These are phyloP conservation scores for Penicillium decumbens DNA, from an alignment of 2,329 filamentous ascomycete species.

Conservation along the genomic window DNA sequence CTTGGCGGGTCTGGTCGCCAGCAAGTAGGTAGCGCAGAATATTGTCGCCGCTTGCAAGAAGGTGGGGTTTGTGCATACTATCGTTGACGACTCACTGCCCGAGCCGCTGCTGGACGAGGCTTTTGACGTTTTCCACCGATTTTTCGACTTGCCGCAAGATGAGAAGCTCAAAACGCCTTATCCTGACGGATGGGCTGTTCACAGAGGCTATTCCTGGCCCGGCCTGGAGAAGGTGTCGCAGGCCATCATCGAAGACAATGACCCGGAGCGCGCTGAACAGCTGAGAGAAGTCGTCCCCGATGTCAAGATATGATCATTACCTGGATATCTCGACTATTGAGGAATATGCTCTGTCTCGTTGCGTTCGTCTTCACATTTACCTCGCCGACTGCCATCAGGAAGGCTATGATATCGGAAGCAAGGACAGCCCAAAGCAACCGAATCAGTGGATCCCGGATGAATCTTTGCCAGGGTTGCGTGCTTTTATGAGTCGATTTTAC, in stretches of 20 bases:
- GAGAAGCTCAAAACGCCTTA: too few relatives aligned
- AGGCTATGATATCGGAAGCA: conserved; percentile 51
- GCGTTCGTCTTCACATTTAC: background rate
- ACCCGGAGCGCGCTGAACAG: conserved; percentile 41
- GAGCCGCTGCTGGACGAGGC: conserved; percentile 36
- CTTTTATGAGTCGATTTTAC: conserved; percentile 50
- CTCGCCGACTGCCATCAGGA: conserved; percentile 36
- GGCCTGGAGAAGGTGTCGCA: conserved; percentile 54
- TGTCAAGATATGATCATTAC: conserved; percentile 44
- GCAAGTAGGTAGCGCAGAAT: conserved; percentile 36
- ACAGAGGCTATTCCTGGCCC: too few relatives aligned
- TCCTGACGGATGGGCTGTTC: too few relatives aligned
- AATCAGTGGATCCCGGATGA: conserved; percentile 50
- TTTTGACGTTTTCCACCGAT: too few relatives aligned
- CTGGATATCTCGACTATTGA: background rate
- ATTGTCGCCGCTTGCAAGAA: conserved; percentile 42
- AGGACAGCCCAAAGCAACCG: conserved; percentile 43
- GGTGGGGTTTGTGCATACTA: conserved; percentile 46
- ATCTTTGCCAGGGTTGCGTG: conserved; percentile 45
- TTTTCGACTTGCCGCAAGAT: too few relatives aligned
- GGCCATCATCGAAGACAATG: conserved; percentile 39
- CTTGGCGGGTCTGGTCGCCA: conserved; percentile 27
- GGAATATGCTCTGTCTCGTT: background rate
- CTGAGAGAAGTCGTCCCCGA: conserved; percentile 48
- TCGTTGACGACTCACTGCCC: conserved; percentile 47